These are phyloP conservation scores for Penicillium sp. DNA, from an alignment of 2,329 filamentous ascomycete species.

Conservation along the genomic window DNA sequence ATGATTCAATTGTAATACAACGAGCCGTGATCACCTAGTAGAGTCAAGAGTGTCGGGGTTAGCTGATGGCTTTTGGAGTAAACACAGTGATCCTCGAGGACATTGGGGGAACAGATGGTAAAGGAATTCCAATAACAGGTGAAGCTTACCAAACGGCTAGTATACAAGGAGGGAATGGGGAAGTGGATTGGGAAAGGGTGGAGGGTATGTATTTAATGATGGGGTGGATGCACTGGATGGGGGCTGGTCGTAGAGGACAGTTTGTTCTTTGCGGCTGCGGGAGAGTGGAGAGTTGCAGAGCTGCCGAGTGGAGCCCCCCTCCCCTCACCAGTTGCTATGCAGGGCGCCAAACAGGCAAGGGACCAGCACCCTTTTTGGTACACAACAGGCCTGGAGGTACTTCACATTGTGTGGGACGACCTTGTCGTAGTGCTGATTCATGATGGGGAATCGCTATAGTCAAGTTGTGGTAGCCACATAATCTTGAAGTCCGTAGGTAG, in stretches of 20 bases:
- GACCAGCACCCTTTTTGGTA: background rate
- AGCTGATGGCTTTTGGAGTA: background rate
- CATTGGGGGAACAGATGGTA: background rate
- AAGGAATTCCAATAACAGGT: background rate
- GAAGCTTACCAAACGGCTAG: constrained; percentile 13
- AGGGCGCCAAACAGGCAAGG: background rate
- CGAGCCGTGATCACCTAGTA: constrained; percentile 7
- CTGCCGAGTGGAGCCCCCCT: constrained; percentile 22
- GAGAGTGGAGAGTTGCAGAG: constrained; percentile 7
- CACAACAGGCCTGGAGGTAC: background rate
- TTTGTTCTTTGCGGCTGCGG: constrained; percentile 42
- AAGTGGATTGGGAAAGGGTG: background rate
- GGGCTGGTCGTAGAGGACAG: constrained; percentile 39
- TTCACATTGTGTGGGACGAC: background rate
- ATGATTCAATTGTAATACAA: constrained; percentile 14
- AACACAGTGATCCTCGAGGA: background rate
- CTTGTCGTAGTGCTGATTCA: too few relatives aligned
- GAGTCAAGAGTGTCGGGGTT: background rate
- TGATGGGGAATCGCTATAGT: too few relatives aligned
- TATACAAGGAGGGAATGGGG: constrained; percentile 3
- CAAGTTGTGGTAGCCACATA: too few relatives aligned
- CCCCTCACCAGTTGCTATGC: background rate
- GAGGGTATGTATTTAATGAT: constrained; percentile 15
- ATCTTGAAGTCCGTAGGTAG: too few relatives aligned
- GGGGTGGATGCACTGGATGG: background rate